Percentiles rank a stretch among this genome's conserved stretches.
Evolutionary conservation across 2,329 filamentous ascomycete genomes (phyloP).

Genomic region (Epichloe brachyelytri): DNA sequence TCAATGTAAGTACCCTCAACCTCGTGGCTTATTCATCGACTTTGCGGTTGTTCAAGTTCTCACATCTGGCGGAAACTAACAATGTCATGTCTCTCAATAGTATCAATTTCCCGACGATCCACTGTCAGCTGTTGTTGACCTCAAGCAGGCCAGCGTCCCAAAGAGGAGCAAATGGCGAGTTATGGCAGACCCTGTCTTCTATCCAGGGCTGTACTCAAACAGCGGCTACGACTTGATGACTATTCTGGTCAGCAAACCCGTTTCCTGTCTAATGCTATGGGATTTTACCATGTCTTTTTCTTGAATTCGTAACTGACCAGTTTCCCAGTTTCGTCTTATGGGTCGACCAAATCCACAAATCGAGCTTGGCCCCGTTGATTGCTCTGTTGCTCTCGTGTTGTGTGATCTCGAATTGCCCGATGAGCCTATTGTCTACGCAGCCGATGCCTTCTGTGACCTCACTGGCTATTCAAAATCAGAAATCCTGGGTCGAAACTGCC

Average conservation of each 20-base stretch:
- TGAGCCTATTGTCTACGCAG: constrained; percentile 71
- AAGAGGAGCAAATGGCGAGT: constrained; percentile 13
- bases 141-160: not conserved
- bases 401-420: constrained; percentile 67
- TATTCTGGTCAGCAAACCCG: constrained; percentile 33
- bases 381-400: constrained; percentile 72
- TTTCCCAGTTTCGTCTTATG: constrained; percentile 43
- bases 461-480: constrained; percentile 68
- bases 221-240: constrained; percentile 43
- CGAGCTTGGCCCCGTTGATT: constrained; percentile 68
- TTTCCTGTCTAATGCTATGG: no score
- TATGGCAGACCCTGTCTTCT: constrained; percentile 35
- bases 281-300: not conserved
- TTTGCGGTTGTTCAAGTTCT: not conserved
- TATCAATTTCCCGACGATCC: constrained; percentile 9
- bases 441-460: constrained; percentile 63
- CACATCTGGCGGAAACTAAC: not conserved
- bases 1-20: constrained; percentile 17
- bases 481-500: constrained; percentile 68
- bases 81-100: constrained; percentile 1
- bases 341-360: constrained; percentile 61
- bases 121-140: not conserved
- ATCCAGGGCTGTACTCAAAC: constrained; percentile 40
- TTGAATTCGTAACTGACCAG: not conserved
- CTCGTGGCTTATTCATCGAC: not conserved